A percentile compares a stretch with the other conserved stretches of the same genome.
Conservation (phyloP, 805 yeast species). For the Jamesozyma spencerorum region DNA sequence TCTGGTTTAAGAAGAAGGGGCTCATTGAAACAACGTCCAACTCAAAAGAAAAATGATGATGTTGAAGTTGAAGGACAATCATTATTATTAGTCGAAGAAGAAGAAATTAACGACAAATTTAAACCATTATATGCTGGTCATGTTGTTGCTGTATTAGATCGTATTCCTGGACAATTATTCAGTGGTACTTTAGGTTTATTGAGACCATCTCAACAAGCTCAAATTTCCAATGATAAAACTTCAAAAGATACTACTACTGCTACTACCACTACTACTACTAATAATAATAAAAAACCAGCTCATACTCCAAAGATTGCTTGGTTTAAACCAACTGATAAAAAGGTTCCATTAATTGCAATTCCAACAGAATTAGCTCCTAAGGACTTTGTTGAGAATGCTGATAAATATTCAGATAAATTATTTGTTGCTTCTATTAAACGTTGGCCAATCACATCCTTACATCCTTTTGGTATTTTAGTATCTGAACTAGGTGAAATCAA, state of each 20-base stretch:
- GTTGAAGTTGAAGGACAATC: slow-evolving; percentile 98
- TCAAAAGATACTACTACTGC: slow-evolving; percentile 47
- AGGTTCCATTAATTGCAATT: slow-evolving; percentile 94
- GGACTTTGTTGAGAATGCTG: slow-evolving; percentile 90
- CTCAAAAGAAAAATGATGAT: slow-evolving; percentile 95
- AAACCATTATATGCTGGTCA: slow-evolving; percentile 97
- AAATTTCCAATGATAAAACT: slow-evolving; percentile 42
- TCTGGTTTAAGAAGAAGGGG: slow-evolving; percentile 56
- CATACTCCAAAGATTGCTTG: slow-evolving; percentile 89
- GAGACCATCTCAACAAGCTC: slow-evolving; percentile 91
- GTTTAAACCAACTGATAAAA: slow-evolving; percentile 97
- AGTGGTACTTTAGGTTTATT: slow-evolving; percentile 89
- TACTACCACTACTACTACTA: slow-evolving; percentile 12
- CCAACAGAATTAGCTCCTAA: slow-evolving; percentile 97
- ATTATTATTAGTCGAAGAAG: slow-evolving; percentile 83
- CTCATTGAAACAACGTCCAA: slow-evolving; percentile 87
- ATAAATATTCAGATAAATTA: slow-evolving; percentile 65
- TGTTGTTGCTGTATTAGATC: slow-evolving; percentile 94
- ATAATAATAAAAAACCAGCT: slow-evolving; percentile 18
- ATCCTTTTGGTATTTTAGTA: slow-evolving; percentile 92
- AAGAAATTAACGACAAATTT: slow-evolving; percentile 83
- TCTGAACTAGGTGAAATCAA: slow-evolving; percentile 77
- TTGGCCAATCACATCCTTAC: slow-evolving; percentile 98
- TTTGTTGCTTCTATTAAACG: slow-evolving; percentile 94
- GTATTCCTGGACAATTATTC: slow-evolving; percentile 93